phyloP scores from a whole-genome alignment of 257 asterid genomes.

The Linaria vulgaris region DNA sequence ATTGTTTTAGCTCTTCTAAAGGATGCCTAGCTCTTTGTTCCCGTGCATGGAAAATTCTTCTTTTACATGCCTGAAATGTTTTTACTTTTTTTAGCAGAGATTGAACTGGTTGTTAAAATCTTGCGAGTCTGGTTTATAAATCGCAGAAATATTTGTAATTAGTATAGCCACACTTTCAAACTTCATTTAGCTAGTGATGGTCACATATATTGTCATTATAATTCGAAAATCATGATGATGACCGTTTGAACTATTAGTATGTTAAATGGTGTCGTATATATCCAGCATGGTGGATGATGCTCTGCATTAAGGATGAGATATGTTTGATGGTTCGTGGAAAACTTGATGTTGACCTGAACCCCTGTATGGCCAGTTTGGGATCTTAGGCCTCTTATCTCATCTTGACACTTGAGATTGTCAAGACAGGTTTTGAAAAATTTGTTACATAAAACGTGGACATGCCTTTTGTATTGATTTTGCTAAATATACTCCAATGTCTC shows the following conservation, averaged over 20 bases:
- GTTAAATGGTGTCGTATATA: background rate
- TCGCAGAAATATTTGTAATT: background rate
- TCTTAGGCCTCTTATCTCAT: slow-evolving; percentile 99
- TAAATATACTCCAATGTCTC: too few relatives aligned
- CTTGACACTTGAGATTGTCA: slow-evolving; percentile 96
- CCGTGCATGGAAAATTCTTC: slow-evolving; percentile 6
- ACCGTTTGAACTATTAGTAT: background rate
- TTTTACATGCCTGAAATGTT: background rate
- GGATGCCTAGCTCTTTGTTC: background rate
- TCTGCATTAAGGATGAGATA: background rate
- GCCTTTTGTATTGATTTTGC: too few relatives aligned
- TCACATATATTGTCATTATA: too few relatives aligned
- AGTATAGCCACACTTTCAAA: background rate
- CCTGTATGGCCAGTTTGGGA: slow-evolving; percentile 96
- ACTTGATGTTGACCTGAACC: slow-evolving; percentile 95
- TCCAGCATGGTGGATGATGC: background rate
- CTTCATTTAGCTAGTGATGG: background rate
- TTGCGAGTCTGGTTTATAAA: background rate
- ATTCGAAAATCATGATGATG: slow-evolving; percentile 2
- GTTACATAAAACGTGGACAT: too few relatives aligned
- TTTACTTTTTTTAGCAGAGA: background rate
- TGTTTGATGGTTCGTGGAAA: slow-evolving; percentile 46
- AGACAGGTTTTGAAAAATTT: slow-evolving; percentile 16
- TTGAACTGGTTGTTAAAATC: background rate
- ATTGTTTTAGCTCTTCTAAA: too few relatives aligned